Evolutionary conservation across 805 yeast species (phyloP), one percentile per base, ranked within the genome.

Genomic region (Sugiyamaella marilandica): DNA sequence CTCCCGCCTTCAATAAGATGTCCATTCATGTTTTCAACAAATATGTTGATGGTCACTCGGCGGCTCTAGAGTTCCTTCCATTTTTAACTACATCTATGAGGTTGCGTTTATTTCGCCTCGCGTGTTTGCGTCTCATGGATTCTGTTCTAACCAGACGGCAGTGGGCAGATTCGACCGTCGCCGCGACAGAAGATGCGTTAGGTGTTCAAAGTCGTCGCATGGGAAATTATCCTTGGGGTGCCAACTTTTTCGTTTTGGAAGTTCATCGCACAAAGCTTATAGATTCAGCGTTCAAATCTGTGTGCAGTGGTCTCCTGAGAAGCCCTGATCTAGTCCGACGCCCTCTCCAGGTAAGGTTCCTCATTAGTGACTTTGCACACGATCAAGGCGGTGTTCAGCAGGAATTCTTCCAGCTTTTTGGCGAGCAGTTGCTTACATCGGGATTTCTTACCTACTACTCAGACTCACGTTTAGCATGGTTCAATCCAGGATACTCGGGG

Each of bases 371-470:
- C 29, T 57, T 60, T 19, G 69, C 66, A 32, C 57, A 59, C 9
- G 70, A 65, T 34, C 61, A 60, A 2, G 70, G 70, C 21, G 70
- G 70, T 1, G 63, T 65, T 7, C 66, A 64, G 41, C 52, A 55
- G 14, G 70, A 65, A 54, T 54, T 66, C 2, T 66, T 65, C 41
- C 51, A 59, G 10, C 32, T 45, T 10, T 36, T 65, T 10, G 69
- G 66, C 1, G 34, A 55, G 26, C 47, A 46, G 21, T 24, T 65
- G 10, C 47, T 62, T 32, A 50, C 53, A 21, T 52, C 60, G 2
- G 53, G 48, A 3, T 46, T 61, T 10, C 57, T 62, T 33, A 43
- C 33, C 1, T 34, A 41, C 11, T 60, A 60, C 11, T 48, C 50
- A 2, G 58, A 55, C 10, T 39, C 59, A 1, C 53, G 55, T 31